phyloP scores from a whole-genome alignment of 352 stramenopile species.

The Globisporangium cylindrosporum region DNA sequence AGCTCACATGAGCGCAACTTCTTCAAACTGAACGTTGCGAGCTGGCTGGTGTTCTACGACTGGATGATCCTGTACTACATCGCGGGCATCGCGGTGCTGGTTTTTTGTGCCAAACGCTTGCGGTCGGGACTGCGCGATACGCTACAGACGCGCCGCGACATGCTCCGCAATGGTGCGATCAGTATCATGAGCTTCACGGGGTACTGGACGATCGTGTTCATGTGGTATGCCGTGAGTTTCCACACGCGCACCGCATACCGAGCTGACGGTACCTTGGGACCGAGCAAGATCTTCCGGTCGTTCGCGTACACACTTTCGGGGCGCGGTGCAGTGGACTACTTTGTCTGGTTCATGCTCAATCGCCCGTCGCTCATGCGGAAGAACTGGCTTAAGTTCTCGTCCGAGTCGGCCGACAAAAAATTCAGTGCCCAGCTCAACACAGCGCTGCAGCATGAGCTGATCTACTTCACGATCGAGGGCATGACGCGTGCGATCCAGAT shows the following conservation, averaged over 20 bases:
- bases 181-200: constrained; percentile 81
- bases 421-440: constrained; percentile 87
- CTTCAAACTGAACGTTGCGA: constrained; percentile 66
- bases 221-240: constrained; percentile 77
- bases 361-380: constrained; percentile 42
- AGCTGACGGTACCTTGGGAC: constrained; percentile 29
- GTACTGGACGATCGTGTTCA: constrained; percentile 83
- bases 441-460: constrained; percentile 82
- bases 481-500: constrained; percentile 78
- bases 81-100: constrained; percentile 62
- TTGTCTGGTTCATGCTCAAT: constrained; percentile 89
- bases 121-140: constrained; percentile 69
- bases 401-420: constrained; percentile 78
- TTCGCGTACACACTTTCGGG: constrained; percentile 70
- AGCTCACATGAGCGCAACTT: constrained; percentile 47
- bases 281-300: constrained; percentile 56
- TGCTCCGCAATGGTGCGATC: constrained; percentile 74
- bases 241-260: constrained; percentile 48
- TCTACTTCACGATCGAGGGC: constrained; percentile 89
- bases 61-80: constrained; percentile 87
- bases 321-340: constrained; percentile 70
- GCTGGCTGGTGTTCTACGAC: constrained; percentile 79
- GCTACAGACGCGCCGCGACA: constrained; percentile 68
- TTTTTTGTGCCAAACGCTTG: constrained; percentile 63
- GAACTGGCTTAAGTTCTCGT: constrained; percentile 73